Conservation (phyloP, 2,329 filamentous ascomycete species). For the Aspergillus unguis region DNA sequence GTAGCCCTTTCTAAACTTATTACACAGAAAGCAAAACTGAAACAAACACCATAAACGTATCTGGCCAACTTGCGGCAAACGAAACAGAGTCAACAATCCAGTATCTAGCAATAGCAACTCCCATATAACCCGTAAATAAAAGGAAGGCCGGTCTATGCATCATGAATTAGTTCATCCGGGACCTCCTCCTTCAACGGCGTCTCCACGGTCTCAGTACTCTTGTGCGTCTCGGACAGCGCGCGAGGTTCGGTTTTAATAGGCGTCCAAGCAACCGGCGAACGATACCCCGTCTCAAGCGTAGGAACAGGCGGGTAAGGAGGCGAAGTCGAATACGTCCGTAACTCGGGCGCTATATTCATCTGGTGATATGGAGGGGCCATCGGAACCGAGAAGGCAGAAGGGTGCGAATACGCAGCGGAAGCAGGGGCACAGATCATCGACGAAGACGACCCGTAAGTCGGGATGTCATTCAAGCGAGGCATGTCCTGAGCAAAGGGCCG, state of each 20-base stretch:
- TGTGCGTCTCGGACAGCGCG: constrained; percentile 5
- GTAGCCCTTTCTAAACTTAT: too few relatives aligned
- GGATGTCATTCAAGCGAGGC: constrained; percentile 13
- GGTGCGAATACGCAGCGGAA: not conserved
- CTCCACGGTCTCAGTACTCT: constrained; percentile 25
- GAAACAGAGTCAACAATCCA: not conserved
- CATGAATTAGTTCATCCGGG: not conserved
- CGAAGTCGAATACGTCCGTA: constrained; percentile 15
- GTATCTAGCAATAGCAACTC: not conserved
- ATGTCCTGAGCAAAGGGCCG: constrained; percentile 10
- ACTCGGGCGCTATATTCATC: constrained; percentile 9
- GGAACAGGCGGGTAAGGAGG: not conserved
- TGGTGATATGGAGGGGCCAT: constrained; percentile 12
- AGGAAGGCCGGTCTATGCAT: not conserved
- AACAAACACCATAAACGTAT: too few relatives aligned
- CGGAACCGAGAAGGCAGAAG: constrained; percentile 11
- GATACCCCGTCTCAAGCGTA: not conserved
- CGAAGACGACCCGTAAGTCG: constrained; percentile 6
- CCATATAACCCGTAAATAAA: not conserved
- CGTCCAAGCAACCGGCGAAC: constrained; percentile 18
- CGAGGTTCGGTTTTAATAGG: constrained; percentile 24
- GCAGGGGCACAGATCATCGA: constrained; percentile 1
- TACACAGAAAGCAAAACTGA: too few relatives aligned
- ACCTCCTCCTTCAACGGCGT: constrained; percentile 2
- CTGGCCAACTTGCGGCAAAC: not conserved